Evolutionary conservation across 352 stramenopile species (phyloP).

Genomic region (Phytophthora tentaculata): DNA sequence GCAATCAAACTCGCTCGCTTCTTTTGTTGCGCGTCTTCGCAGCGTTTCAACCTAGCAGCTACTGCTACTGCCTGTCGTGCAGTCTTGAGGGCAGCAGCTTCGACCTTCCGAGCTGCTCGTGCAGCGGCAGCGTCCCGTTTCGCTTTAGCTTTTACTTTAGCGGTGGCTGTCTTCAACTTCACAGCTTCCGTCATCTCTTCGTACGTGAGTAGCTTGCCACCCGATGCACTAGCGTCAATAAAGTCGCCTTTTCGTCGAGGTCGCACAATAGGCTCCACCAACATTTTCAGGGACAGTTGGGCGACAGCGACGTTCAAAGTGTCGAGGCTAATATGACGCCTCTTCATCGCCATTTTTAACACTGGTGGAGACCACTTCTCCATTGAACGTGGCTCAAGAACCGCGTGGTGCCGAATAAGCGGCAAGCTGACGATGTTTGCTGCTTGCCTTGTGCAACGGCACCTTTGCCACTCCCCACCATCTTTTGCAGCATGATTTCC

Average conservation of each 20-base stretch:
- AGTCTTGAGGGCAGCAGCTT: not conserved
- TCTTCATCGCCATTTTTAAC: conserved; percentile 9
- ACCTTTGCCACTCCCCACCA: not conserved
- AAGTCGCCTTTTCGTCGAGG: conserved; percentile 7
- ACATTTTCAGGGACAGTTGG: conserved; percentile 3
- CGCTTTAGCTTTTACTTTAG: conserved; percentile 3
- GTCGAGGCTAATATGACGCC: conserved; percentile 4
- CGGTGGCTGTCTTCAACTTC: not conserved
- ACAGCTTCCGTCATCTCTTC: conserved; percentile 8
- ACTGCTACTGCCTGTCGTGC: not conserved
- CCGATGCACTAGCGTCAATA: conserved; percentile 2
- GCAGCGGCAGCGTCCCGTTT: not conserved
- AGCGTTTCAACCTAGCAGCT: not conserved
- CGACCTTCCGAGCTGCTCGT: not conserved
- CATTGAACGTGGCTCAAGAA: conserved; percentile 7
- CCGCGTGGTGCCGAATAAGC: conserved; percentile 1
- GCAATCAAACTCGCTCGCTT: not conserved
- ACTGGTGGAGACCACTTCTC: not conserved
- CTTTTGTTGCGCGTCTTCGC: not conserved
- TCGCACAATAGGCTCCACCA: not conserved
- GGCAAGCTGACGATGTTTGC: not conserved
- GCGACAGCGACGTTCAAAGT: conserved; percentile 3
- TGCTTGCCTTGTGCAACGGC: not conserved
- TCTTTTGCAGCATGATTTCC: conserved; percentile 15
- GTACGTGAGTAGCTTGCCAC: conserved; percentile 5